phyloP scores from a whole-genome alignment of 2,329 filamentous ascomycete species.

The Septoria petroselini region DNA sequence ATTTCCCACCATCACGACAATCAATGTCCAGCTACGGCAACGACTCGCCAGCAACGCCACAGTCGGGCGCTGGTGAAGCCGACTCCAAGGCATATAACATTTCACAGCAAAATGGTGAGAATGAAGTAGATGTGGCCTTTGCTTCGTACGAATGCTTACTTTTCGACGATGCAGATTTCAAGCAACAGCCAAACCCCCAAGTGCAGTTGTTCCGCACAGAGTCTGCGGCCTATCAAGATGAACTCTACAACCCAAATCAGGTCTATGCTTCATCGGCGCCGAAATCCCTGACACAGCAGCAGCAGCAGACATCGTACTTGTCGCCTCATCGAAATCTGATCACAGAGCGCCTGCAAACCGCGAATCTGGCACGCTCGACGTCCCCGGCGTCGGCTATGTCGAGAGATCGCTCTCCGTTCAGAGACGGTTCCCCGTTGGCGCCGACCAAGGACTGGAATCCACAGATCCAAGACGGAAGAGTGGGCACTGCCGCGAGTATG shows the following conservation, averaged over 20 bases:
- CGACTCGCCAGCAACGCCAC: constrained; percentile 61
- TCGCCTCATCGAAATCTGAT: constrained; percentile 61
- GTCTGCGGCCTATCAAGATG: constrained; percentile 80
- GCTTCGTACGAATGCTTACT: constrained; percentile 65
- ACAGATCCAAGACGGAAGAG: constrained; percentile 35
- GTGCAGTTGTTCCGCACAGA: constrained; percentile 70
- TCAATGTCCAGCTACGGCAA: constrained; percentile 61
- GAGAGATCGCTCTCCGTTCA: constrained; percentile 77
- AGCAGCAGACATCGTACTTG: constrained; percentile 33
- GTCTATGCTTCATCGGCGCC: constrained; percentile 59
- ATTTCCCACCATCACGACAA: constrained; percentile 53
- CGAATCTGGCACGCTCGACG: constrained; percentile 65
- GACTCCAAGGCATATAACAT: constrained; percentile 54
- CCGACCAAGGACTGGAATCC: constrained; percentile 47
- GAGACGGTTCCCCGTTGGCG: constrained; percentile 57
- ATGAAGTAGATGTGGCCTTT: constrained; percentile 3
- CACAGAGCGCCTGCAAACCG: constrained; percentile 71
- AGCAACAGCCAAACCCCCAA: constrained; percentile 57
- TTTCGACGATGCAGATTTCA: constrained; percentile 54
- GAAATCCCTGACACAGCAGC: constrained; percentile 35
- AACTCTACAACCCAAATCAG: constrained; percentile 70
- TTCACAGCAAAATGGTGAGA: constrained; percentile 55
- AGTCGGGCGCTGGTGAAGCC: constrained; percentile 49
- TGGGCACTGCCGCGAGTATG: constrained; percentile 58
- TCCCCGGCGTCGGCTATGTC: constrained; percentile 53